Evolutionary conservation across 1,284 basidiomycete species (phyloP).

Genomic region (Microbotryomycetes sp.): DNA sequence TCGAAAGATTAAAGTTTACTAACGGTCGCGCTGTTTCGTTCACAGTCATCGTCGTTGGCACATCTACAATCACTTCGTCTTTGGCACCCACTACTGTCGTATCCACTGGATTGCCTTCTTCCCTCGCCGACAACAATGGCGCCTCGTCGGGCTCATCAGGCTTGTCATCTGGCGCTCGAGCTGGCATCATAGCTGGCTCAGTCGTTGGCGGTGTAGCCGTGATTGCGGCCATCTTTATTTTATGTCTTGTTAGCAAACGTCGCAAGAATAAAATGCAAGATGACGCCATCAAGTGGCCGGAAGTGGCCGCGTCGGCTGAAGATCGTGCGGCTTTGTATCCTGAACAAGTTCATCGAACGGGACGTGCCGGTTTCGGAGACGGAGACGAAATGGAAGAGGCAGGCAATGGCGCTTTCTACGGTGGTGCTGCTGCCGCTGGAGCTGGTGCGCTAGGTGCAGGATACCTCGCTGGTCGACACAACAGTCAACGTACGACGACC

Average conservation of each 20-base stretch:
- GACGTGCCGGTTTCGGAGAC: slow-evolving; percentile 33
- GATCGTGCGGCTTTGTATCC: slow-evolving; percentile 37
- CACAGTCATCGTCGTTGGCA: slow-evolving; percentile 30
- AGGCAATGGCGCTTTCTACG: background rate
- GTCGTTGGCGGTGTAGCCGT: slow-evolving; percentile 25
- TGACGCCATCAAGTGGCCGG: slow-evolving; percentile 36
- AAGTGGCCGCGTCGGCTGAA: slow-evolving; percentile 24
- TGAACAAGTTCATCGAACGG: slow-evolving; percentile 33
- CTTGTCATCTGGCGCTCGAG: slow-evolving; percentile 30
- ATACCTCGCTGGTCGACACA: background rate
- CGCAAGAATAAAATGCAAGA: slow-evolving; percentile 15
- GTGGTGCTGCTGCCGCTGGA: slow-evolving; percentile 7
- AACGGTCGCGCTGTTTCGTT: too few relatives aligned
- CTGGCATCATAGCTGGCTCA: slow-evolving; percentile 26
- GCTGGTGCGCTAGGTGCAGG: slow-evolving; percentile 29
- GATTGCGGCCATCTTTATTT: slow-evolving; percentile 10
- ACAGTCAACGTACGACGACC: background rate
- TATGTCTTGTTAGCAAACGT: slow-evolving; percentile 17
- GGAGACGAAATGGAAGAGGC: slow-evolving; percentile 34
- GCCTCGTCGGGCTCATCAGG: background rate
- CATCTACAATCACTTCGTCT: slow-evolving; percentile 21
- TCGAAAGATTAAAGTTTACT: background rate
- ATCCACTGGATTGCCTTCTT: background rate
- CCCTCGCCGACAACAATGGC: background rate
- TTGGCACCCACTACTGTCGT: background rate